Base-by-base conservation (phyloP, 2,329 filamentous ascomycete genomes). In the Colletotrichum horii region DNA sequence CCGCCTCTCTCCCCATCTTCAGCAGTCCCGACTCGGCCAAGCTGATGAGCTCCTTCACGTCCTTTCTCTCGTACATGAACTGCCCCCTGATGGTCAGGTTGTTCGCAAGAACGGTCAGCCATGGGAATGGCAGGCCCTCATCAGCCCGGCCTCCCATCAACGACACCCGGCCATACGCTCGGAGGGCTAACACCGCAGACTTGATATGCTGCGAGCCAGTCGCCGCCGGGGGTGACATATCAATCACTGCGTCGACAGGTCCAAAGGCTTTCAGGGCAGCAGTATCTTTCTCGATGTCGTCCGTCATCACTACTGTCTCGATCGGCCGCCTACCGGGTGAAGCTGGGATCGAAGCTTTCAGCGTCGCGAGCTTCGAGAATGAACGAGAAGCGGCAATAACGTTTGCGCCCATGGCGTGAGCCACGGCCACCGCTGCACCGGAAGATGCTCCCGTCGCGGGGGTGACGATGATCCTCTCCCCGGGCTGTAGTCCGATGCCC, bases 31-130 rank as follows among this genome's bases (percentile, higher is more conserved):
- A 78, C 74, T 88, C 84, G 8, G 86, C 78, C 80, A 88, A 70
- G 77, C 83, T 85, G 62, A 87, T 80, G 2, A 87, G 58, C 22
- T 79, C 79, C 14, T 78, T 28, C 2, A 84, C 79, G 66, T 87
- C 81, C 12, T 83, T 79, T 3, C 83, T 72, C 22, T 83, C 80
- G 76, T 84, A 88, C 85, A 88, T 88, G 67, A 80, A 85, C 56
- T 84, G 83, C 0, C 86, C 85, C 64, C 81, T 80, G 60, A 88
- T 79, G 3, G 77, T 81, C 7, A 87, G 66, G 78, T 84, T 82
- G 43, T 81, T 78, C 28, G 60, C 14, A 4, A 62, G 60, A 1
- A 36, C 8, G 6, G 32, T 11, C 7, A 24, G 14, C 60, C 60
- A 38, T 11, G 60, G 19, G 56, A 80, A 74, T 76, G 87, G 80